Base-by-base conservation (phyloP, 140 eudicot species). In the Anethum foeniculum region DNA sequence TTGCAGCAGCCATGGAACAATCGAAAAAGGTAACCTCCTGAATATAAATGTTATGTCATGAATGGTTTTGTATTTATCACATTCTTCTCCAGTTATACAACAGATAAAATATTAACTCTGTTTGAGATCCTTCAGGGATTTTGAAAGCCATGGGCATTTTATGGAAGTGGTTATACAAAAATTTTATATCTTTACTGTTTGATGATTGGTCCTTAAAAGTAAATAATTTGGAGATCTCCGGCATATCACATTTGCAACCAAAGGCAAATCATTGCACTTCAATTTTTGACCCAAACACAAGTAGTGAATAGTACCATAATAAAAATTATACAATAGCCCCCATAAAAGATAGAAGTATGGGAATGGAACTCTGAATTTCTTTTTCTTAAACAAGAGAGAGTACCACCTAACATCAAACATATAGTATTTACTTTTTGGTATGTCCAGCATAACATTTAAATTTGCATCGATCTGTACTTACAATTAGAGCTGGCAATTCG, bases 1-100 rank as follows among this genome's bases (percentile, higher is more conserved):
- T 89, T 60, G 85, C 88, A 19, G 84, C 83, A 75, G 88, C 86
- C 78, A 88, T 78, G 71, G 91, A 90, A 79, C 82, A 85, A 81
- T 81, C 85, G 49, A 91, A 52, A 82, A 82, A 91, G 96, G 93
- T 88, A 67, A 32, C 28, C 25, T 41, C 15, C 49, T 67, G 71
- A 18, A 19, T 52, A 8, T 75, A 15, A 75, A 54, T 25, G 36
- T 62, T 62, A 62, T 25, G 18, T 56, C 36, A 62, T 62, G 8
- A 16, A 51, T 51, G 21, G 58, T 51, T 16, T 11, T 1, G 1
- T 16, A 54, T 21, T 54, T 54, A 5, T 19, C 25, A 0, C 27
- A 54, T 54, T 54, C 62, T 54, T 54, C 60, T 52, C 18, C 62
- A 19, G 25, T 54, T 19, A n/a, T 60, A 60, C 68, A 60, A 4